These are phyloP conservation scores for Botrytis tulipae DNA, from an alignment of 2,329 filamentous ascomycete genomes.

Conservation along the genomic window DNA sequence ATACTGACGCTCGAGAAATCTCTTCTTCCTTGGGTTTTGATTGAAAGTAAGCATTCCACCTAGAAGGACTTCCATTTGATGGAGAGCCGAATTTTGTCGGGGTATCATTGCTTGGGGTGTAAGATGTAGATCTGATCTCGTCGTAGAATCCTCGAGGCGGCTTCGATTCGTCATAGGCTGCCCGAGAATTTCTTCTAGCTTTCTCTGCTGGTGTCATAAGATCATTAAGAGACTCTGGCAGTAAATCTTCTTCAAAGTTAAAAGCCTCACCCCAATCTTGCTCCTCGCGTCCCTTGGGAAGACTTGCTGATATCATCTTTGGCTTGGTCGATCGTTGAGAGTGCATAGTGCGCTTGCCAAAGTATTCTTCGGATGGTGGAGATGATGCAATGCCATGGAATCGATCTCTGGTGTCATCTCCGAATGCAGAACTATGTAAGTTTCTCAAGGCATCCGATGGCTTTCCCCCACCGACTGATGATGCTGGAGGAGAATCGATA, in stretches of 20 bases:
- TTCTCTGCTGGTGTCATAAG: conserved; percentile 67
- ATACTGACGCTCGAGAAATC: conserved; percentile 50
- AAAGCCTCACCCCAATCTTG: conserved; percentile 66
- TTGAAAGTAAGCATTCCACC: conserved; percentile 61
- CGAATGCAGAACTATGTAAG: conserved; percentile 66
- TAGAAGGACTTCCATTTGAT: conserved; percentile 55
- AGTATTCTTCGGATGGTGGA: conserved; percentile 56
- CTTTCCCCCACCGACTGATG: conserved; percentile 64
- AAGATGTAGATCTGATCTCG: conserved; percentile 41
- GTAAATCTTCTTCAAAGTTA: conserved; percentile 83
- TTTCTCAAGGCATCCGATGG: conserved; percentile 64
- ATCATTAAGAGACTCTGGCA: conserved; percentile 70
- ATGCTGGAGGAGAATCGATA: conserved; percentile 75
- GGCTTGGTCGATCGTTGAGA: conserved; percentile 66
- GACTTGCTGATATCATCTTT: conserved; percentile 65
- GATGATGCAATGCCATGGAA: conserved; percentile 51
- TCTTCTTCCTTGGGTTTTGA: conserved; percentile 55
- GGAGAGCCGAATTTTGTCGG: conserved; percentile 61
- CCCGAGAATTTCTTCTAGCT: conserved; percentile 60
- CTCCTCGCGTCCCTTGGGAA: conserved; percentile 61
- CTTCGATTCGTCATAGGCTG: conserved; percentile 50
- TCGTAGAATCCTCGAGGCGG: conserved; percentile 56
- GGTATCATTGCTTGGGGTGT: conserved; percentile 43
- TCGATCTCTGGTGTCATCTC: conserved; percentile 58
- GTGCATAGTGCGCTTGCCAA: conserved; percentile 70